Base-by-base conservation (phyloP, 768 basidiomycete genomes). In the Vararia minispora region DNA sequence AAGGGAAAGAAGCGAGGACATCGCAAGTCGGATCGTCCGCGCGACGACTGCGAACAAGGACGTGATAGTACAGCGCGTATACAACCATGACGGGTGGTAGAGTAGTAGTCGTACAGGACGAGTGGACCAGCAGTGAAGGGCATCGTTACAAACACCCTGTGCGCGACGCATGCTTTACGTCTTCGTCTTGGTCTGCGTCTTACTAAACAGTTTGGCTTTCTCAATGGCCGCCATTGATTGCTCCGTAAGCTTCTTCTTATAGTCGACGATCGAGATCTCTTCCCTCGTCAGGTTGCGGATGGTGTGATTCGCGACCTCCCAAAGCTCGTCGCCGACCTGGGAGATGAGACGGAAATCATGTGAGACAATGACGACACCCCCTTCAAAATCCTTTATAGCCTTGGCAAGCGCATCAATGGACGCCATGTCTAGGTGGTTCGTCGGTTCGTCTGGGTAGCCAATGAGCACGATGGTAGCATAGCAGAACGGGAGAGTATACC, bases 321-420 rank as follows among this genome's bases (percentile, higher is more conserved):
- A 99, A 6, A 99, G 78, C 59, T 98, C 94, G 57, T 98, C 87
- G 27, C 94, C 95, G 26, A 99, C 94, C 65, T 98, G 92, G 35
- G 83, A 84, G 61, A 98, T 97, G 47, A 98, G 77, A 52, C 94
- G 86, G 84, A 99, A 99, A 63, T 99, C 94, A 68, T 98, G 95
- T 33, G 92, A 97, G 47, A 99, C 95, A 57, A 99, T 98, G 50
- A 98, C 95, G 28, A 99, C 95, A 52, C 95, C 94, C 43, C 95
- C 95, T 54, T 87, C 83, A 58, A 88, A 99, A 55, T 86, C 87
- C 60, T 94, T 95, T 71, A 99, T 98, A 35, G 95, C 94, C 18
- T 61, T 59, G 6, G 95, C 95, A 33, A 99, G 75, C 1, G 95
- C 94, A 57, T 98, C 94, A 58, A 99, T 99, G 21, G 89, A 92